These are phyloP conservation scores for Wickerhamomyces ciferrii DNA, from an alignment of 805 yeast genomes.

Conservation along the genomic window DNA sequence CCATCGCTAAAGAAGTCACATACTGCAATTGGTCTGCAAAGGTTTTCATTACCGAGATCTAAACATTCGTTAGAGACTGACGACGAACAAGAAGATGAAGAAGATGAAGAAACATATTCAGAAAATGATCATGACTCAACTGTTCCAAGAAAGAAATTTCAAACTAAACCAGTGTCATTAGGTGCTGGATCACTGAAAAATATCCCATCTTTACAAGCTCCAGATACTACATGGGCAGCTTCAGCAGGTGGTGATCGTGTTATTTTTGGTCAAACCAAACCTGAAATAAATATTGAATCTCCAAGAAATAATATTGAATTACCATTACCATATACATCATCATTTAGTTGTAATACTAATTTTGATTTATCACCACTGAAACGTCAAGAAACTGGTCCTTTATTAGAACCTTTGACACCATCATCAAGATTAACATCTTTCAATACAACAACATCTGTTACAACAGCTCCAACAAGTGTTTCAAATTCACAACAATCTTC, in stretches of 20 bases:
- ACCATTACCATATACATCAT: conserved; percentile 47
- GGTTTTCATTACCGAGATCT: conserved; percentile 7
- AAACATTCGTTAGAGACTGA: conserved; percentile 5
- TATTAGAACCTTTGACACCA: conserved; percentile 62
- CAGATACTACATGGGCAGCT: conserved; percentile 35
- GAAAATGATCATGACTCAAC: conserved; percentile 8
- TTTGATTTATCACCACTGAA: conserved; percentile 59
- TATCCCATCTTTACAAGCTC: conserved; percentile 34
- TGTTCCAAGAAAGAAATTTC: conserved; percentile 18
- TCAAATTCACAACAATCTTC: conserved; percentile 1
- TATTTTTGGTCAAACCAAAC: conserved; percentile 22
- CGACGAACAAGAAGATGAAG: no score
- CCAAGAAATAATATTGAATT: conserved; percentile 15
- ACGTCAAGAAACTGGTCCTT: conserved; percentile 56
- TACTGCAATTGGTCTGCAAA: conserved; percentile 23
- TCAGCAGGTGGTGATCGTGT: conserved; percentile 34
- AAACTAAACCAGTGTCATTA: conserved; percentile 9
- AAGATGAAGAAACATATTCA: conserved; percentile 6
- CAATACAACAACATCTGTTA: neutral
- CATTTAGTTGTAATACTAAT: conserved; percentile 61
- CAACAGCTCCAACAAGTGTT: conserved; percentile 2
- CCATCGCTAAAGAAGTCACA: conserved; percentile 20
- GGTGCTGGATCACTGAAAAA: conserved; percentile 15
- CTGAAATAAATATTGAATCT: conserved; percentile 7
- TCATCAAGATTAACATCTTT: conserved; percentile 24